Evolutionary conservation across 257 asterid species (phyloP).

Genomic region (Solanum pinnatisectum): DNA sequence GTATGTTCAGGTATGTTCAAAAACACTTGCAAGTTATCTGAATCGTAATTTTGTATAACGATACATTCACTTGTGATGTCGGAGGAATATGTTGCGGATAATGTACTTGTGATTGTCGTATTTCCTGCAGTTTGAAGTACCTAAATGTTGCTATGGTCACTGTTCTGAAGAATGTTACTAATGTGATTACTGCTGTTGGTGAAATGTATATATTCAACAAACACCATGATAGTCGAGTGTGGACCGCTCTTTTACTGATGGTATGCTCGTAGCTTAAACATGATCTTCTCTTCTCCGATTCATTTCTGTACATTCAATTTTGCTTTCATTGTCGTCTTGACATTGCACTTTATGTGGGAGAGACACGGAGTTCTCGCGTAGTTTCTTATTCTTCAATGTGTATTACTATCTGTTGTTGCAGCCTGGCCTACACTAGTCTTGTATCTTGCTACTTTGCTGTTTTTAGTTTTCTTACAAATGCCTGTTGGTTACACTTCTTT

Average conservation of each 20-base stretch:
- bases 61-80: background rate
- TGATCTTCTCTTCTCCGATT: background rate
- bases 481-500: background rate
- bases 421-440: background rate
- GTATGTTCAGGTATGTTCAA: constrained; percentile 64
- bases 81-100: background rate
- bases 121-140: constrained; percentile 65
- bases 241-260: constrained; percentile 94
- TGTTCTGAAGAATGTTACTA: constrained; percentile 90
- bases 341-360: background rate
- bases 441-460: background rate
- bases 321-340: background rate
- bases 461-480: background rate
- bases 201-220: constrained; percentile 88
- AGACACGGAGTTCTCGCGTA: background rate
- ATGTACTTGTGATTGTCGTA: background rate
- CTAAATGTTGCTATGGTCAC: constrained; percentile 97
- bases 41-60: background rate
- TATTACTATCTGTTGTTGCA: background rate
- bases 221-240: constrained; percentile 81
- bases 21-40: background rate
- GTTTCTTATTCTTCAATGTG: background rate
- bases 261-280: constrained; percentile 22
- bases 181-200: constrained; percentile 95
- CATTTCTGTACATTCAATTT: background rate